These are phyloP conservation scores for Iris pallida DNA, from an alignment of 116 monocot genomes.

Conservation along the genomic window DNA sequence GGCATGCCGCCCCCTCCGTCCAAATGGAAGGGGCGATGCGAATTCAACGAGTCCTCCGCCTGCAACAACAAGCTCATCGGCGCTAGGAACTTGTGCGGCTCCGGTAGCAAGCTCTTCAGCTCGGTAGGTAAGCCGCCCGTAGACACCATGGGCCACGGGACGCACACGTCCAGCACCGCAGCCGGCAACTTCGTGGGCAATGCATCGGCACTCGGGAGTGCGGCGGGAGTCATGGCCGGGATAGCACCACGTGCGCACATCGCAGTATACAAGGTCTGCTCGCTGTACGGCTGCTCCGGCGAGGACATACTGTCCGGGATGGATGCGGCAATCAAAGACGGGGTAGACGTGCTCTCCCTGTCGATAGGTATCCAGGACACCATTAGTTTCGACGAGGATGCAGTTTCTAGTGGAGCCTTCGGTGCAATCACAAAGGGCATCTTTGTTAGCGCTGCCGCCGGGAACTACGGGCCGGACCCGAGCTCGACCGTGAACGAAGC, in stretches of 20 bases:
- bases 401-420: constrained; percentile 11
- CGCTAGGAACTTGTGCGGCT: background rate
- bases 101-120: background rate
- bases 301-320: background rate
- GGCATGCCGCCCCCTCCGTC: no score
- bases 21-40: background rate
- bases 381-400: background rate
- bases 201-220: background rate
- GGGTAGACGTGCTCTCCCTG: constrained; percentile 29
- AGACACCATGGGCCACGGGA: background rate
- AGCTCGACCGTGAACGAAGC: constrained; percentile 11
- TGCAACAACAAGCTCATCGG: constrained; percentile 12
- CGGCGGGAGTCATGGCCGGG: background rate
- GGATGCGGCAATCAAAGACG: background rate
- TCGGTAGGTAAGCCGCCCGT: background rate
- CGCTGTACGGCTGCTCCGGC: background rate
- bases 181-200: background rate
- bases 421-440: constrained; percentile 14
- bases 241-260: constrained; percentile 7
- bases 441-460: constrained; percentile 7
- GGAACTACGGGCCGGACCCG: constrained; percentile 7
- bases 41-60: background rate
- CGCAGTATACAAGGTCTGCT: constrained; percentile 7
- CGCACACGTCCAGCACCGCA: background rate
- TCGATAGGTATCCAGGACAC: background rate